Base-by-base conservation (phyloP, 2,329 filamentous ascomycete species). In the Microcyclosporella mali region DNA sequence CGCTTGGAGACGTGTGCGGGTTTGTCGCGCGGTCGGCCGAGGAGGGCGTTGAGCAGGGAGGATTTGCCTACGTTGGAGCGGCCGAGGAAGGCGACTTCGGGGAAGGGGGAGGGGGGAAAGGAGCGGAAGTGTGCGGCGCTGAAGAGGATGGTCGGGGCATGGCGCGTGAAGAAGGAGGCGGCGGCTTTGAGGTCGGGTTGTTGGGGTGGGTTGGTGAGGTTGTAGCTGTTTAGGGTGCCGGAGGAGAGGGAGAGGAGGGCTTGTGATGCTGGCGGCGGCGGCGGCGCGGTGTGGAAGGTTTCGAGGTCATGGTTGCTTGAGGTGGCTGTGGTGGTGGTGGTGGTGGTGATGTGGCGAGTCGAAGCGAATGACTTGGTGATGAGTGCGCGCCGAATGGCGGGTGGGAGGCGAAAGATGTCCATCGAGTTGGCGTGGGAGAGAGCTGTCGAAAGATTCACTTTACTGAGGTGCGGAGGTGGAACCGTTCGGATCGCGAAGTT, bases 31-130 rank as follows among this genome's bases (percentile, higher is more conserved):
- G 57, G 55, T 0, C 70, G 55, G 43, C 67, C 58, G 60, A 83
- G 71, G 7, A 86, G 64, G 2, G 78, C 76, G 58, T 87, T 87
- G 18, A 86, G 67, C 3, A 86, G 58, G 2, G 73, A 77, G 41
- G 74, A 79, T 64, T 87, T 86, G 40, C 82, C 82, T 4, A 84
- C 82, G 56, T 87, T 87, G 30, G 76, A 81, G 35, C 82, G 74
- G 14, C 82, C 82, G 3, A 86, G 69, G 57, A 87, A 84, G 31
- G 75, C 77, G 11, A 83, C 72, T 66, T 84, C 78, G 1, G 79
- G 78, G 21, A 74, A 65, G 1, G 69, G 58, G 1, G 70, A 72
- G 42, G 69, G 65, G 6, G 78, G 74, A 45, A 82, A 75, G 3
- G 68, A 66, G 51, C 75, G 77, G 64, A 85, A 85, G 45, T 75